Evolutionary conservation across 2,329 filamentous ascomycete species (phyloP), one percentile per base, ranked within the genome.

Genomic region (Cladophialophora bantiana): DNA sequence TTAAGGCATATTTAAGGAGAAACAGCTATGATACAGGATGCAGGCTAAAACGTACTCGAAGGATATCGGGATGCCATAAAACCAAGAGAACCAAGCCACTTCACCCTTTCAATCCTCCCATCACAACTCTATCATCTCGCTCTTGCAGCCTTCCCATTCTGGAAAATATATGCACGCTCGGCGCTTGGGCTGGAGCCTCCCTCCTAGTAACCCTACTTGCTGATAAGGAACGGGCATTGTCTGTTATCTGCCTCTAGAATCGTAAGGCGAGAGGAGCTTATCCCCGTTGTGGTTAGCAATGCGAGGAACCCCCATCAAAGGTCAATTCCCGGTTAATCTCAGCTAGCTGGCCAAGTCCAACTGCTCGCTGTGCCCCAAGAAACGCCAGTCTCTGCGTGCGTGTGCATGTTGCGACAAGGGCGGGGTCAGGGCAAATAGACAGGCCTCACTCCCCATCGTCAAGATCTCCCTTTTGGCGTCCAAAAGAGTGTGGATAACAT

Each of bases 91-190:
- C n/a, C 31, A 35, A 7, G 31, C 6, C 13, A 34, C 3, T 31
- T 20, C 15, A 3, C 18, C 31, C 4, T 26, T 20, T 31, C 18
- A 35, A 32, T 13, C 32, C 9, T 55, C 20, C n/a, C 35, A n/a
- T 20, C 53, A 31, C 32, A 52, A 20, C 48, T 52, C 4, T 38
- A 55, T 9, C 48, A 52, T 10, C 2, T 15, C 31, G n/a, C 53
- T 55, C 31, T 55, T 26, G 26, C 26, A 26, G 26, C 26, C 3
- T 26, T 55, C 53, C 53, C 6, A n/a, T 55, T 55, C 4, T 6
- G 53, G 53, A 3, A 55, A 55, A 38, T 20, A 35, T 55, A 55
- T 55, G 32, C 53, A 55, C 13, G 9, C 53, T 38, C 34, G 31
- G 53, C 53, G 18, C 32, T 9, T 38, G 31, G 12, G 15, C 18